phyloP scores from a whole-genome alignment of 257 asterid genomes.

The Leonotis leonurus region DNA sequence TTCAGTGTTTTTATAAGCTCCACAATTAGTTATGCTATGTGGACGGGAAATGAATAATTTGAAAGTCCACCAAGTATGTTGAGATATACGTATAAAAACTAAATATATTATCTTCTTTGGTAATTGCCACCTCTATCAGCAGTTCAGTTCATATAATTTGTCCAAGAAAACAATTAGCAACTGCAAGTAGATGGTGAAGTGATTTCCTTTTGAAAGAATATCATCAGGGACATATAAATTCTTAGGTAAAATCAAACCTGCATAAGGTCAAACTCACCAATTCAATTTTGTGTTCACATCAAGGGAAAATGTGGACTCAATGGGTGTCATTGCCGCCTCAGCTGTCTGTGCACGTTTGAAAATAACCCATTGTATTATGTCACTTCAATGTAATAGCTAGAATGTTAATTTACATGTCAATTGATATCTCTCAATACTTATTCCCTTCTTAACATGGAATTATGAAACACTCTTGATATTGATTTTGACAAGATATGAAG shows the following conservation, averaged over 20 bases:
- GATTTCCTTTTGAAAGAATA: background rate
- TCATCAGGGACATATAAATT: background rate
- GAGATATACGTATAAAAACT: background rate
- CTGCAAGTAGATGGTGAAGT: background rate
- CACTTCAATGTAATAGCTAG: background rate
- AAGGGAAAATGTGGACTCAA: conserved; percentile 95
- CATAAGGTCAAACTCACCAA: conserved; percentile 56
- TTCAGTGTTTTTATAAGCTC: background rate
- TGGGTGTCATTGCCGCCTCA: conserved; percentile 96
- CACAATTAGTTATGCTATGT: background rate
- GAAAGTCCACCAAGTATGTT: background rate
- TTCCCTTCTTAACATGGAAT: too few species aligned
- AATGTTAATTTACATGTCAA: background rate
- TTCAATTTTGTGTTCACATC: conserved; percentile 81
- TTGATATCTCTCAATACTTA: background rate
- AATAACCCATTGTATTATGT: conserved; percentile 1
- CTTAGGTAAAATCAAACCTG: background rate
- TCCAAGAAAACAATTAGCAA: background rate
- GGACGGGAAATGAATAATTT: background rate
- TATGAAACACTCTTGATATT: background rate
- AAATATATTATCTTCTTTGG: background rate
- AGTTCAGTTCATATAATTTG: background rate
- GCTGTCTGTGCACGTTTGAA: conserved; percentile 59
- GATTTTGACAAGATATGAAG: too few species aligned
- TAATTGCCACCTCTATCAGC: background rate